phyloP scores from a whole-genome alignment of 345 rosid genomes.

The Populus pruinosa region DNA sequence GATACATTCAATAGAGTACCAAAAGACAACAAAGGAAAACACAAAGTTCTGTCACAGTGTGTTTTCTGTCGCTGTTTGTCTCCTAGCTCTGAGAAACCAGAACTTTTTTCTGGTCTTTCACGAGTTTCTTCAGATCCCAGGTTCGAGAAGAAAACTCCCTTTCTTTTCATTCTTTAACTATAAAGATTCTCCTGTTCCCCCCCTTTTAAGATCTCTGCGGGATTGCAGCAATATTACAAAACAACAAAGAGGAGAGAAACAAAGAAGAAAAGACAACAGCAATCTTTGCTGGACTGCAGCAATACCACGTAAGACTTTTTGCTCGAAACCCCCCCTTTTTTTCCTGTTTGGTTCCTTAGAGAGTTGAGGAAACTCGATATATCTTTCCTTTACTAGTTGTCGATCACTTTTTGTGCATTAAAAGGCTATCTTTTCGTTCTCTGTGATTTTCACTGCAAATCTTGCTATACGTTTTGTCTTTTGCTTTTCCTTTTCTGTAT shows the following conservation, averaged over 20 bases:
- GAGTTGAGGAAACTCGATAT: background rate
- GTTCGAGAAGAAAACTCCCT: background rate
- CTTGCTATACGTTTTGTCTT: background rate
- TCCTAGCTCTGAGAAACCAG: background rate
- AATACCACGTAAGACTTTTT: background rate
- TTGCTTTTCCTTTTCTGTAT: background rate
- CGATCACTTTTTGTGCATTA: background rate
- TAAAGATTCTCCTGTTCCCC: background rate
- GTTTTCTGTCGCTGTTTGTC: background rate
- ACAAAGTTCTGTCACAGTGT: background rate
- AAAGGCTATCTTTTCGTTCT: background rate
- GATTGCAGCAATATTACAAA: background rate
- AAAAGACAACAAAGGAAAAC: background rate
- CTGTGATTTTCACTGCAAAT: background rate
- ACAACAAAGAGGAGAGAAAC: background rate
- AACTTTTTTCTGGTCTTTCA: background rate
- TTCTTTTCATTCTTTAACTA: background rate
- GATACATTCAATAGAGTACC: background rate
- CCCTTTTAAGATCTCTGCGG: background rate
- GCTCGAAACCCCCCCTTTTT: background rate
- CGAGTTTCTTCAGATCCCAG: background rate
- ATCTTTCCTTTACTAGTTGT: background rate
- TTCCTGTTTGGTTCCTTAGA: background rate
- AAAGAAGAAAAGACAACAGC: background rate
- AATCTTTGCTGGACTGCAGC: background rate